Conservation (phyloP, 306 rosid species). For the Bauhinia variegata region DNA sequence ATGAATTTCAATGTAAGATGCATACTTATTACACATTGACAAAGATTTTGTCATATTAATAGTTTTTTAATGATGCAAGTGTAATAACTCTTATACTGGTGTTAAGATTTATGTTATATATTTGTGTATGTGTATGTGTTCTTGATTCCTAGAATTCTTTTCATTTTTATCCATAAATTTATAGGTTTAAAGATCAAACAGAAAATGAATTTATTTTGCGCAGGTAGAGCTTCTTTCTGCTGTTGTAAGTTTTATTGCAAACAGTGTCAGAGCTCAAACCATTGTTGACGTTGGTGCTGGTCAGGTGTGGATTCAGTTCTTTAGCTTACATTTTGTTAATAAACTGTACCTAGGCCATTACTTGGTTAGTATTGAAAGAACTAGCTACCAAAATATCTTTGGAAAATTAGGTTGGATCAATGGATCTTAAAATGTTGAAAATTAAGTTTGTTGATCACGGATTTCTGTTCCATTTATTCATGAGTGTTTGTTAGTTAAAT, state of each 20-base stretch:
- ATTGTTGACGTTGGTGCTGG: constrained; percentile 94
- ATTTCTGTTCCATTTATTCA: constrained; percentile 15
- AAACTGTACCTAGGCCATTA: constrained; percentile 4
- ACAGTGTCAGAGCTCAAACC: constrained; percentile 52
- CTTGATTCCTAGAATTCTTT: neutral
- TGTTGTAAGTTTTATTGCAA: constrained; percentile 58
- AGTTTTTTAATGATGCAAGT: no score
- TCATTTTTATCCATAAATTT: constrained; percentile 25
- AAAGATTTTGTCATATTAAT: no score
- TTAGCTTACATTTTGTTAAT: constrained; percentile 22
- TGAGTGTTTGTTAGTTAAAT: neutral
- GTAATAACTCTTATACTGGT: no score
- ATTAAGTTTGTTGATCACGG: constrained; percentile 6
- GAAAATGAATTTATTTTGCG: constrained; percentile 22
- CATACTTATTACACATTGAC: no score
- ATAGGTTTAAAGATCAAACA: constrained; percentile 27
- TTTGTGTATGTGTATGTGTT: no score
- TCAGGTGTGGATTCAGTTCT: constrained; percentile 59
- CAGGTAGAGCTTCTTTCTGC: constrained; percentile 88
- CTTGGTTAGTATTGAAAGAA: neutral
- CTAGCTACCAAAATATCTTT: neutral
- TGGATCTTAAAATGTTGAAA: constrained; percentile 19
- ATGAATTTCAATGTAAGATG: no score
- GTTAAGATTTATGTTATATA: no score
- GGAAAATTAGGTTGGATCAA: constrained; percentile 4